Base-by-base conservation (phyloP, 2,329 filamentous ascomycete species). In the Aspergillus melleus region DNA sequence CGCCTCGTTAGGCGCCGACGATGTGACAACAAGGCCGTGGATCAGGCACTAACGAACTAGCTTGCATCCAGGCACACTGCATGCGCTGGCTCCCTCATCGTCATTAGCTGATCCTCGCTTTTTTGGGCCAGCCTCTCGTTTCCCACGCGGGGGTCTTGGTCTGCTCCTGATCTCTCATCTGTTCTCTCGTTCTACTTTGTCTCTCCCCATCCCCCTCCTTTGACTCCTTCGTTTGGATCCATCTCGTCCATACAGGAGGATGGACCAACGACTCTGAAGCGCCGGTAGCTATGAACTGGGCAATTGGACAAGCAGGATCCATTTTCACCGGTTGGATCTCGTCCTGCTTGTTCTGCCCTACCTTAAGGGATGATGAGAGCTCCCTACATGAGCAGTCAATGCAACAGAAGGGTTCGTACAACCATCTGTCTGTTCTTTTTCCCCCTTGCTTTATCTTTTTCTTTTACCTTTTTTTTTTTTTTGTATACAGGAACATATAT, bases 231-330 rank as follows among this genome's bases (percentile, higher is more conserved):
- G 22, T 59, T 54, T 53, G 44, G 44, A 22, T 47, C 44, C 53
- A 39, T 51, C 26, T 53, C 49, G 54, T 57, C 49, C 36, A 42
- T 61, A 55, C 52, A 26, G 65, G 66, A 67, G 61, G 59, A 74
- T 73, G 71, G 70, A 67, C 62, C 67, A 63, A 62, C 56, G 59
- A 61, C 54, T 59, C 55, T 60, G 52, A 66, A 68, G 72, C 72
- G 69, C 69, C 69, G 70, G 72, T 63, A 72, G 74, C 72, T 54
- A 75, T 74, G 67, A 70, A 66, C 64, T 67, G 68, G 63, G 70
- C 66, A 70, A 67, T 74, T 57, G 72, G 75, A 68, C 74, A 73
- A 71, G 75, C 72, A 68, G 74, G 72, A 62, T 75, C 74, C 66
- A 64, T 71, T 62, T 72, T 77, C 66, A 73, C 68, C 65, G 71